phyloP scores from a whole-genome alignment of 1,284 basidiomycete genomes.

The Amylostereum chailletii region DNA sequence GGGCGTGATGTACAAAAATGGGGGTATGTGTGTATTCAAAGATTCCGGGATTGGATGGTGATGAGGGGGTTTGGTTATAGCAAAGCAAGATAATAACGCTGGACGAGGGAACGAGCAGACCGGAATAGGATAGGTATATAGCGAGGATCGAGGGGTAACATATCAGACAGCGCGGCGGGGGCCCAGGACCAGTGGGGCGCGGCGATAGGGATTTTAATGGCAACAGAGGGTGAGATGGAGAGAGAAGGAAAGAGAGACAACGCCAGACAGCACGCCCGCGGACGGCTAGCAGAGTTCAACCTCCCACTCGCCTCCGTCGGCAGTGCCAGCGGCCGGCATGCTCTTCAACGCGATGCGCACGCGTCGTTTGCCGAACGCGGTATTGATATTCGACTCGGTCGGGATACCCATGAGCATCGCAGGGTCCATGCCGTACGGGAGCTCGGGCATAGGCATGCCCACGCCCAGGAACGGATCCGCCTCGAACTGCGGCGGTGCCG shows the following conservation, averaged over 20 bases:
- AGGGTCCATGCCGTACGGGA: constrained; percentile 27
- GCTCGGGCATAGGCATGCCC: constrained; percentile 29
- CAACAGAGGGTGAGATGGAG: neutral
- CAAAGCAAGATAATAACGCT: too few species aligned
- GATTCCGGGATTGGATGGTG: too few species aligned
- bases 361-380: constrained; percentile 33
- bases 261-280: constrained; percentile 1
- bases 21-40: too few species aligned
- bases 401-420: constrained; percentile 19
- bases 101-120: too few species aligned
- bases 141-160: too few species aligned
- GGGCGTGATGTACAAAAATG: too few species aligned
- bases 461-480: constrained; percentile 50
- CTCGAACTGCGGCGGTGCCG: constrained; percentile 16
- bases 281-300: constrained; percentile 51
- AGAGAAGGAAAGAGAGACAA: constrained; percentile 3
- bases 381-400: constrained; percentile 29
- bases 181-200: too few species aligned
- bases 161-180: too few species aligned
- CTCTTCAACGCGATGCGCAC: constrained; percentile 59
- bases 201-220: too few species aligned
- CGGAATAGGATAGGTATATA: too few species aligned
- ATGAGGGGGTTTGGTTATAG: too few species aligned
- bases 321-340: constrained; percentile 43
- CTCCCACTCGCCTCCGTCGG: constrained; percentile 64